These are phyloP conservation scores for Dacryopinax spathularia DNA, from an alignment of 768 basidiomycete genomes.

Conservation along the genomic window DNA sequence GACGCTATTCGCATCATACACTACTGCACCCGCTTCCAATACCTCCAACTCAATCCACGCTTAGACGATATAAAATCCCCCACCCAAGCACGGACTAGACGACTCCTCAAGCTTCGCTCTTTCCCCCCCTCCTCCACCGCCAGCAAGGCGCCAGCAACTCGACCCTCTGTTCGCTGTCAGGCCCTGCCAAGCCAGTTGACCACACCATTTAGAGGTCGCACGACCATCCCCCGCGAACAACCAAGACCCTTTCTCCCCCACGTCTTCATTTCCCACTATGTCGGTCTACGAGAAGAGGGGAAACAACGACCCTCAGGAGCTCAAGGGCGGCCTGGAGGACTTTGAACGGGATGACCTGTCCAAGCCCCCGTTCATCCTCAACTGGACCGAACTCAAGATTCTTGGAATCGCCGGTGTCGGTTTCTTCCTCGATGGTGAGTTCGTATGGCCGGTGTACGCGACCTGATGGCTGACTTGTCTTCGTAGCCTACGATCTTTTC, in stretches of 20 bases:
- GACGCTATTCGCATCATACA: background rate
- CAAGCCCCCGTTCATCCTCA: conserved; percentile 21
- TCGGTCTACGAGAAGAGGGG: background rate
- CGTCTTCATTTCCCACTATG: background rate
- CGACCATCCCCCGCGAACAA: too few species aligned
- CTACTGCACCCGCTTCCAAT: too few species aligned
- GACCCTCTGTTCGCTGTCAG: too few species aligned
- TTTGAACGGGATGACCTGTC: conserved; percentile 22
- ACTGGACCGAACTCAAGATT: conserved; percentile 8
- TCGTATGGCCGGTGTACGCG: background rate
- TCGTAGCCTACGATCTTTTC: conserved; percentile 8
- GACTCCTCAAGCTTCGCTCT: background rate
- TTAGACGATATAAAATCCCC: background rate
- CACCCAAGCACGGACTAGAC: too few species aligned
- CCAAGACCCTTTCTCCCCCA: background rate
- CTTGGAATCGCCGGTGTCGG: conserved; percentile 10
- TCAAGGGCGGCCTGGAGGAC: conserved; percentile 14
- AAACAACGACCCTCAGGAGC: background rate
- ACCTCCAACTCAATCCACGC: background rate
- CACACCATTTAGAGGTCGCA: too few species aligned
- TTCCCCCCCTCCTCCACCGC: background rate
- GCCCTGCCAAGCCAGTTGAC: too few species aligned
- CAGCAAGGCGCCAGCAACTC: too few species aligned
- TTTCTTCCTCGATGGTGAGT: conserved; percentile 11
- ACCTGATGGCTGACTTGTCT: background rate